Base-by-base conservation (phyloP, 345 rosid species). In the Arabidopsis thaliana region DNA sequence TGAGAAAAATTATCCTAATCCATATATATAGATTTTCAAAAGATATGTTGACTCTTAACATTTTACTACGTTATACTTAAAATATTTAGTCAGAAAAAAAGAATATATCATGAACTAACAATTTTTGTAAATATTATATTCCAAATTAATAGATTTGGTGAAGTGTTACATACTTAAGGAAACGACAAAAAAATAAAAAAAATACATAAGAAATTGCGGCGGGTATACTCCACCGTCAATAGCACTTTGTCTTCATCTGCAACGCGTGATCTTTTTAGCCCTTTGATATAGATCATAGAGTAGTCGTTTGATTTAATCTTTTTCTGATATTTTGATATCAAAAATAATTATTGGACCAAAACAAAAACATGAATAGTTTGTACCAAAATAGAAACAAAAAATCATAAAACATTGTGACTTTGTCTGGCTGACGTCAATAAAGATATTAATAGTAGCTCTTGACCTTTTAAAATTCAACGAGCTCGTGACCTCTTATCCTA, bases 401-500 rank as follows among this genome's bases (percentile, higher is more conserved):
- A 50, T 24, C 22, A 38, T 9, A 23, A 68, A 68, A 55, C 50
- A 30, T n/a, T 41, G 32, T 32, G 48, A 71, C 48, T 48, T 24
- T 23, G 25, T 53, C 24, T 72, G 23, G 52, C 37, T 73, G 45
- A 64, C 22, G 56, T 38, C 3, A 24, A 64, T 12, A 51, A 67
- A 25, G 1, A 10, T 2, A 8, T 11, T 5, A 28, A 13, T 12
- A 8, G 25, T 52, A 41, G 37, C 13, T 63, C 13, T 63, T 73
- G 77, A 34, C 38, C 28, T 7, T 64, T 32, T 22, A 36, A 64
- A 53, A 42, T 33, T 63, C 13, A 73, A 24, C 49, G 56, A 73
- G 56, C 48, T 72, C 56, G 63, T 73, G 70, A 55, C 69, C 45
- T 41, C 36, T 64, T 64, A 4, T 8, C 38, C 37, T 24, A 64